Conservation (phyloP, 352 stramenopile species). For the Pelagophyceae sp. region DNA sequence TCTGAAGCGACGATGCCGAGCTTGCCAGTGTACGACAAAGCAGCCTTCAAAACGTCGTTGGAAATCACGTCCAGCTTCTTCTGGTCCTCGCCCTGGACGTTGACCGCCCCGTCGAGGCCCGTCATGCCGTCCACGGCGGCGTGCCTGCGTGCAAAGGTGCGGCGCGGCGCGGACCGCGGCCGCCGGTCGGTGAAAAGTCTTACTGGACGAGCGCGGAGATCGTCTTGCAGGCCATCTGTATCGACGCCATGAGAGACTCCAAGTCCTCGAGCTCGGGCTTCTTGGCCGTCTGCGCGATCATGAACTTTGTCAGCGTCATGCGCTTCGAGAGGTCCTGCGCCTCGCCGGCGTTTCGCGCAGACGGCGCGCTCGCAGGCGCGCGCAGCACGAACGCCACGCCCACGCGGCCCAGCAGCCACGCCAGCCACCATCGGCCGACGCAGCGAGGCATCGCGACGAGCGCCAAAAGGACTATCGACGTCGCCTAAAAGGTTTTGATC, state of each 20-base stretch:
- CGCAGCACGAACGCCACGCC: too few species aligned
- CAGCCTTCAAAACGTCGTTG: slow-evolving; percentile 73
- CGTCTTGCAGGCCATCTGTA: slow-evolving; percentile 89
- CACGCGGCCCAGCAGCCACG: too few species aligned
- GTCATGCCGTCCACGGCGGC: slow-evolving; percentile 12
- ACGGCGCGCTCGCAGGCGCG: too few species aligned
- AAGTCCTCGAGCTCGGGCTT: slow-evolving; percentile 4
- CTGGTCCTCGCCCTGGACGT: slow-evolving; percentile 78
- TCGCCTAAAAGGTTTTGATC: too few species aligned
- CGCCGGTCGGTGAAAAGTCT: too few species aligned
- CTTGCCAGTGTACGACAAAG: slow-evolving; percentile 62
- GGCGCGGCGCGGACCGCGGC: too few species aligned
- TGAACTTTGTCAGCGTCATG: slow-evolving; percentile 15
- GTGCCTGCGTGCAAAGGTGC: background rate
- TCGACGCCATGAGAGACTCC: slow-evolving; percentile 64
- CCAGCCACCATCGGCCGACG: too few species aligned
- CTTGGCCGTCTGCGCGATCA: slow-evolving; percentile 12
- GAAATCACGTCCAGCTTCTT: slow-evolving; percentile 91
- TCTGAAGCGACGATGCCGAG: slow-evolving; percentile 89
- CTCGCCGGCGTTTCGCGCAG: too few species aligned
- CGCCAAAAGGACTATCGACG: too few species aligned
- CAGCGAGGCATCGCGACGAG: too few species aligned
- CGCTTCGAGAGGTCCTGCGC: too few species aligned
- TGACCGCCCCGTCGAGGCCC: slow-evolving; percentile 39
- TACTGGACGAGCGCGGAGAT: slow-evolving; percentile 83